These are phyloP conservation scores for Aspergillus persii DNA, from an alignment of 2,329 filamentous ascomycete genomes.

Conservation along the genomic window DNA sequence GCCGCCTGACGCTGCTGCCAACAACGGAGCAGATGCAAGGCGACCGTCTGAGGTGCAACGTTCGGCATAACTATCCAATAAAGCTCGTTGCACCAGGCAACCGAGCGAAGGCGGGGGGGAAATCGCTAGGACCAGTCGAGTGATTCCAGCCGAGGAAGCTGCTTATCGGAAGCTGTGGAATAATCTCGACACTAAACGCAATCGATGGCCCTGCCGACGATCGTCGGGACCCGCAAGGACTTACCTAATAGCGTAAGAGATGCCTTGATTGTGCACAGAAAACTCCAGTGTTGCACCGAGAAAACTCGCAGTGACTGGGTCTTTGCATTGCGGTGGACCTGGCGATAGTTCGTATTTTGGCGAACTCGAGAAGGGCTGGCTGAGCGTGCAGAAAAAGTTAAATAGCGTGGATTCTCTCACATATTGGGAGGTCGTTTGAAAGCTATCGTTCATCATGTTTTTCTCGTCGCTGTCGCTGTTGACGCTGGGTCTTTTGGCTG, in stretches of 20 bases:
- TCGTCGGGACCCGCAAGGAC: conserved; percentile 5
- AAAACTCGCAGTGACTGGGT: too few species aligned
- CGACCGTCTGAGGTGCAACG: neutral
- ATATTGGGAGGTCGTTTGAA: neutral
- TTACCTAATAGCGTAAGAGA: conserved; percentile 2
- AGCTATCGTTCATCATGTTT: neutral
- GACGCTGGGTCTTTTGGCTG: neutral
- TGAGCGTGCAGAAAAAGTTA: neutral
- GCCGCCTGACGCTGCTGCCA: too few species aligned
- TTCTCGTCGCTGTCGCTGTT: neutral
- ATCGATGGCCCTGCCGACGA: neutral
- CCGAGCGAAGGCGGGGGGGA: neutral
- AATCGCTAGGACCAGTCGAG: neutral
- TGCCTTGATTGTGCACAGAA: too few species aligned
- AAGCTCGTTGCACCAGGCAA: neutral
- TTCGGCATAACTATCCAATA: neutral
- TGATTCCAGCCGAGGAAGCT: neutral
- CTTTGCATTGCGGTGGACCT: neutral
- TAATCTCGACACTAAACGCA: neutral
- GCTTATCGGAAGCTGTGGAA: neutral
- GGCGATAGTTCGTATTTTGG: neutral
- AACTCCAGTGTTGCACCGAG: too few species aligned
- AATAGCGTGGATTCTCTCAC: neutral
- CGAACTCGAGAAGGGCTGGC: neutral
- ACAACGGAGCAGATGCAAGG: too few species aligned